Evolutionary conservation across 2,329 filamentous ascomycete genomes (phyloP), one percentile per base, ranked within the genome.

Genomic region (Harringtonia lauricola): DNA sequence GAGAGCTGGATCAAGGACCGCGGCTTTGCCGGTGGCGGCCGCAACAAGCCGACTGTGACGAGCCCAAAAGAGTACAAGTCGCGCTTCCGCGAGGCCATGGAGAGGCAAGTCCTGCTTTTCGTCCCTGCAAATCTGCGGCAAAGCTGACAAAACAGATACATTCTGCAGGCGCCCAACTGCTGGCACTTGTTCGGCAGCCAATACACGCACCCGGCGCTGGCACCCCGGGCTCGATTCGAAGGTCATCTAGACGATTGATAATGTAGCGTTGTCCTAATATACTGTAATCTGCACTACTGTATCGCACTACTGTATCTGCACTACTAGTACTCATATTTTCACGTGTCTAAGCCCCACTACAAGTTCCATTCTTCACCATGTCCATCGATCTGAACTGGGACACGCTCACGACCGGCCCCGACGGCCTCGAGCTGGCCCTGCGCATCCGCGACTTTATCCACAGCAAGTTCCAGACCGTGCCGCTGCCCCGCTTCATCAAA

Each of bases 1-100:
- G 92, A 98, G 66, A 92, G 83, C 43, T 98, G 92, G 92, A 95
- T 98, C 73, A 98, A 98, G 64, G 89, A 96, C 58, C 83, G 90
- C 33, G 92, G 86, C 1, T 87, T 89, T 55, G 83, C 77, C 1
- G 79, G 81, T 7, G 79, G 81, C 46, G 81, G 81, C 26, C 79
- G 84, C 45, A 86, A 94, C 55, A 76, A 87, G 49, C 94, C 94
- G 9, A 98, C 92, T 0, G 92, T 98, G 41, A 98, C 92, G 12
- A 94, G 86, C 62, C 94, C 92, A 2, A 94, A 92, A 65, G 92
- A 98, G 64, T 98, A 98, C 62, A 94, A 95, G 63, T 89, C 85
- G 53, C 80, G 92, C 7, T 98, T 98, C 67, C 70, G 92, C 51
- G 90, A 95, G 64, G 89, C 89, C 13, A 98, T 98, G 92, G 48